These are phyloP conservation scores for Bacidia rubella DNA, from an alignment of 495 filamentous ascomycete genomes.

Conservation along the genomic window DNA sequence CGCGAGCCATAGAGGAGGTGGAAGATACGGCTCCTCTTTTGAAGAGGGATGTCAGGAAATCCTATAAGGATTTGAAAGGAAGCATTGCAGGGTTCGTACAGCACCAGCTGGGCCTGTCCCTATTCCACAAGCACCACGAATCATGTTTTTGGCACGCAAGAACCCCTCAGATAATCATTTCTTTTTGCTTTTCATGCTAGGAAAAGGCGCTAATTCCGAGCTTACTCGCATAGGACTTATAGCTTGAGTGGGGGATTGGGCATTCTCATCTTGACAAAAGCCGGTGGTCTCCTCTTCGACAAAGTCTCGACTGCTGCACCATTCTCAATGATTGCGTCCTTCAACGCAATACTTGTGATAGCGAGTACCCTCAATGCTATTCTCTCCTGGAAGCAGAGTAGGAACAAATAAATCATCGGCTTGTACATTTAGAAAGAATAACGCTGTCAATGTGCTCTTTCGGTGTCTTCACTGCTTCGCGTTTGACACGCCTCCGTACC, in stretches of 20 bases:
- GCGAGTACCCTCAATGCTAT: not conserved
- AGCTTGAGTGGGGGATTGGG: slow-evolving; percentile 82
- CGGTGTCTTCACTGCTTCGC: too few relatives aligned
- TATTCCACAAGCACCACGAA: too few relatives aligned
- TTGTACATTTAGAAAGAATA: too few relatives aligned
- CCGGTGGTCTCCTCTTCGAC: slow-evolving; percentile 82
- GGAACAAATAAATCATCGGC: not conserved
- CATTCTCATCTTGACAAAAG: slow-evolving; percentile 79
- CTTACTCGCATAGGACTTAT: too few relatives aligned
- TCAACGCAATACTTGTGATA: slow-evolving; percentile 57
- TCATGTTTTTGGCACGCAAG: too few relatives aligned
- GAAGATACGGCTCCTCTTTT: not conserved
- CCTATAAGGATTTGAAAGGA: slow-evolving; percentile 53
- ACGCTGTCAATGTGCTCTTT: too few relatives aligned
- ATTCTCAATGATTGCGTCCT: slow-evolving; percentile 83
- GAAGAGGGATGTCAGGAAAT: too few relatives aligned
- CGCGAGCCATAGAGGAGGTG: not conserved
- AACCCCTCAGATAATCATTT: too few relatives aligned
- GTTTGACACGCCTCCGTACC: too few relatives aligned
- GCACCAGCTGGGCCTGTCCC: too few relatives aligned
- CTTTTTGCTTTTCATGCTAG: too few relatives aligned
- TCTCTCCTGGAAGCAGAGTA: not conserved
- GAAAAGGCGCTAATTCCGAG: too few relatives aligned
- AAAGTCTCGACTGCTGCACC: slow-evolving; percentile 52
- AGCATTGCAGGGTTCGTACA: slow-evolving; percentile 86